Conservation (phyloP, 495 filamentous ascomycete genomes). For the Trichoderma reesei region DNA sequence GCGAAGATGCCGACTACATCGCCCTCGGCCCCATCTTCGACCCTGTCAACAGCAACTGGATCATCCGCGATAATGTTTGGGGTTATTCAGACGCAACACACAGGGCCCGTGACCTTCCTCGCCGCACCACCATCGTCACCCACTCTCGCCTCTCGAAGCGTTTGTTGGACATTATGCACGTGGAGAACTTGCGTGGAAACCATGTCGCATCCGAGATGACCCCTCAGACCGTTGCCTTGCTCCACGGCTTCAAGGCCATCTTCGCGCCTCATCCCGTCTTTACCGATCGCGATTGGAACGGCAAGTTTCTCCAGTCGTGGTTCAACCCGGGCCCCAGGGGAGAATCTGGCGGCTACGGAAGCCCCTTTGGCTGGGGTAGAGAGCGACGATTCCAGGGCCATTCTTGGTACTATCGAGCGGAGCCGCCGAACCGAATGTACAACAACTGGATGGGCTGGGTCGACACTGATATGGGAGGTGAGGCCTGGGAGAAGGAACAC, state of each 20-base stretch:
- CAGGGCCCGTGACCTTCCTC: constrained; percentile 42
- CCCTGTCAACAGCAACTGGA: constrained; percentile 53
- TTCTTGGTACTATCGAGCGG: constrained; percentile 49
- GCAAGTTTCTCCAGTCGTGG: constrained; percentile 43
- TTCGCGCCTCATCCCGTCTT: constrained; percentile 62
- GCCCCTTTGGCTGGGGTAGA: constrained; percentile 39
- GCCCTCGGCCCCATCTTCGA: constrained; percentile 63
- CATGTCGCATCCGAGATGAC: constrained; percentile 63
- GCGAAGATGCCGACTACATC: constrained; percentile 68
- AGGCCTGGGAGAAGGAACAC: constrained; percentile 41
- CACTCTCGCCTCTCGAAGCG: constrained; percentile 52
- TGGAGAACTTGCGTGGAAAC: constrained; percentile 49
- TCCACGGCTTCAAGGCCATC: constrained; percentile 64
- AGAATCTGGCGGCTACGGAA: constrained; percentile 36
- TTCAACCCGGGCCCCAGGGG: constrained; percentile 51
- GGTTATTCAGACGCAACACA: constrained; percentile 46
- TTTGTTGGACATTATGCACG: constrained; percentile 56
- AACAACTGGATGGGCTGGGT: constrained; percentile 54
- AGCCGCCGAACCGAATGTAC: constrained; percentile 46
- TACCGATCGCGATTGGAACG: constrained; percentile 50
- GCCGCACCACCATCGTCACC: constrained; percentile 57
- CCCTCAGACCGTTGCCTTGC: constrained; percentile 51
- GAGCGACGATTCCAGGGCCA: constrained; percentile 46
- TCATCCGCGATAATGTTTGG: constrained; percentile 50
- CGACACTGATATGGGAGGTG: constrained; percentile 38